Base-by-base conservation (phyloP, 192 early-diverging fungal species). In the Kickxella alabastrina region DNA sequence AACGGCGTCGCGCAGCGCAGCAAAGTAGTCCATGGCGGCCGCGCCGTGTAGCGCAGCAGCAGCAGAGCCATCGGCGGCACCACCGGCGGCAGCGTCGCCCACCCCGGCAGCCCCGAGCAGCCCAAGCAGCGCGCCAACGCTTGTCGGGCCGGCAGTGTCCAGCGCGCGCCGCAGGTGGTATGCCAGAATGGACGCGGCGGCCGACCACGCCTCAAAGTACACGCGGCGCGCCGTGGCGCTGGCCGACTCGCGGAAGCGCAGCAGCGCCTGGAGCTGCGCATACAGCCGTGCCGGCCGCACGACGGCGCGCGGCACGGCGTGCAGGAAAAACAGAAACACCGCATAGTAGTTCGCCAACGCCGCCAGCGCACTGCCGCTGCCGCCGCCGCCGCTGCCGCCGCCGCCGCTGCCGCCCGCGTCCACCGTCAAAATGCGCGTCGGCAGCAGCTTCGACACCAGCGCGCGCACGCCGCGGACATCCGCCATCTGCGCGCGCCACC, bases 131-230 rank as follows among this genome's bases (percentile, higher is more conserved):
- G n/a, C n/a, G n/a, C n/a, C n/a, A n/a, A n/a, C n/a, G n/a, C n/a
- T n/a, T n/a, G n/a, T n/a, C n/a, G n/a, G n/a, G n/a, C n/a, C n/a
- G n/a, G n/a, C n/a, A n/a, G n/a, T n/a, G n/a, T n/a, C n/a, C n/a
- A n/a, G n/a, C n/a, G n/a, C n/a, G n/a, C n/a, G 24, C 9, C 54
- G 35, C 55, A 66, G 44, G 18, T 49, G 43, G 18, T 40, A 32
- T 1, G 34, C 54, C 9, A 74, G 36, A 36, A 75, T 65, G 12
- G 45, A 56, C 6, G 43, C 45, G 2, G 62, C 62, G 1, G 74
- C 74, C 15, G 68, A 62, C 74, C 74, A 77, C 8, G 74, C 74
- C 40, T 77, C 74, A 66, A 77, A 77, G 24, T 66, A 77, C 42
- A 77, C 68, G 13, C 68, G 57, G 15, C 74, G 62, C 4, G 68